Percentiles rank a stretch among this genome's conserved stretches.
phyloP scores from a whole-genome alignment of 2,329 filamentous ascomycete genomes.

The Aureobasidium sp. region DNA sequence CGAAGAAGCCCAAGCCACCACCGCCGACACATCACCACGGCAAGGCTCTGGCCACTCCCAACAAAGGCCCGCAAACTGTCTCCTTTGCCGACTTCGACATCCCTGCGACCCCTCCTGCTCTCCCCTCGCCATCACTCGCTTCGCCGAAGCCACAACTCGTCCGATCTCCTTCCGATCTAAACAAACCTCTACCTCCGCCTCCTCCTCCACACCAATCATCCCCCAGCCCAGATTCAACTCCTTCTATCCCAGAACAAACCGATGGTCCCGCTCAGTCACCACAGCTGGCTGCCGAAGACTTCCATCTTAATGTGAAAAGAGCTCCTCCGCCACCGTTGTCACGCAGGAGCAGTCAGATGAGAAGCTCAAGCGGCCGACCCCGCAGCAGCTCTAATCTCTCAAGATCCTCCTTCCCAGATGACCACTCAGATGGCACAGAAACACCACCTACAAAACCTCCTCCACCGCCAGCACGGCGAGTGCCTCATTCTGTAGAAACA shows the following conservation, averaged over 20 bases:
- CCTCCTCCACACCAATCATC: conserved; percentile 23
- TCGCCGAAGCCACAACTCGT: conserved; percentile 23
- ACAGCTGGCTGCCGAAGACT: conserved; percentile 11
- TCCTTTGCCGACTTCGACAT: conserved; percentile 27
- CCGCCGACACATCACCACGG: conserved; percentile 68
- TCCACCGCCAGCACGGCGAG: conserved; percentile 8
- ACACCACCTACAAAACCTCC: conserved; percentile 5
- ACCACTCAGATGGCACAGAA: neutral
- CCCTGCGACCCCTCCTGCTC: conserved; percentile 17
- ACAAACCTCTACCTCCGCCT: conserved; percentile 52
- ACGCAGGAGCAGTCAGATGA: conserved; percentile 39
- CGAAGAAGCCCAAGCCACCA: conserved; percentile 49
- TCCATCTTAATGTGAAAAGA: conserved; percentile 28
- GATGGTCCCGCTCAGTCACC: conserved; percentile 11
- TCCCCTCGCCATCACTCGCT: conserved; percentile 18
- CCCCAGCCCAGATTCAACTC: neutral
- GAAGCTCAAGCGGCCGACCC: conserved; percentile 19
- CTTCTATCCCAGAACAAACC: conserved; percentile 1
- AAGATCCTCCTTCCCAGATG: conserved; percentile 10
- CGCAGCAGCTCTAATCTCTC: conserved; percentile 22
- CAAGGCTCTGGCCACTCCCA: conserved; percentile 46
- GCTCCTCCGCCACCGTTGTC: conserved; percentile 40
- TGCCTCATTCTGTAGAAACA: neutral
- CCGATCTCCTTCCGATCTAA: conserved; percentile 42
- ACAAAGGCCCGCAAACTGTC: conserved; percentile 31